phyloP scores from a whole-genome alignment of 768 basidiomycete genomes.

The Neoboletus brunneissimus region DNA sequence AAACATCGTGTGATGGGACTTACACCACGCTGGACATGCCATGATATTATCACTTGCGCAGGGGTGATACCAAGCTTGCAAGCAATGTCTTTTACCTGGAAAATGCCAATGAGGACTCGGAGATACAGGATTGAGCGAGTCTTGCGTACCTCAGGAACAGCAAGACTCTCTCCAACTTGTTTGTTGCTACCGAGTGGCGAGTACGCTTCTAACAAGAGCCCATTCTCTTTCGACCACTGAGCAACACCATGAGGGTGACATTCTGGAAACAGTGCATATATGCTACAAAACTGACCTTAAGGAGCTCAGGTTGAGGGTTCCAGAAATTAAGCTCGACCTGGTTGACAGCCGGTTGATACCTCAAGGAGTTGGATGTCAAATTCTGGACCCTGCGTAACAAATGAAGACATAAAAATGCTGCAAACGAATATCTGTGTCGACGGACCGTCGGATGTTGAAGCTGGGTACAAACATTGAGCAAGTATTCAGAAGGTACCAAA shows the following conservation, averaged over 20 bases:
- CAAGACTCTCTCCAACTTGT: conserved; percentile 55
- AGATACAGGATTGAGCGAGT: neutral
- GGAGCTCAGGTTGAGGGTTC: conserved; percentile 74
- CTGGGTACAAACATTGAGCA: conserved; percentile 23
- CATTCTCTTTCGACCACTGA: conserved; percentile 67
- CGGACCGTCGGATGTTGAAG: conserved; percentile 57
- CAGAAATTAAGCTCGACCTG: conserved; percentile 79
- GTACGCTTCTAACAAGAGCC: conserved; percentile 69
- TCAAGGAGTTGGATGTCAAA: conserved; percentile 57
- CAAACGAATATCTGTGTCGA: neutral
- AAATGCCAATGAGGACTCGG: neutral
- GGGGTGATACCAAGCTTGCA: conserved; percentile 65
- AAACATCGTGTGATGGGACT: conserved; percentile 18
- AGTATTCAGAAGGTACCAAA: neutral
- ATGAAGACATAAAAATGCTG: neutral
- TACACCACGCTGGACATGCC: conserved; percentile 76
- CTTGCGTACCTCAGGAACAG: conserved; percentile 49
- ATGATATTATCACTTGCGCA: conserved; percentile 71
- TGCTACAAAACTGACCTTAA: conserved; percentile 43
- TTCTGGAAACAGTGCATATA: neutral
- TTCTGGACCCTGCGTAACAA: conserved; percentile 47
- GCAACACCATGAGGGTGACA: neutral
- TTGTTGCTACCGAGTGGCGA: conserved; percentile 68
- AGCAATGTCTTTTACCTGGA: conserved; percentile 55
- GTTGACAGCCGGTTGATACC: conserved; percentile 64